Evolutionary conservation across 2,329 filamentous ascomycete species (phyloP).

Genomic region (Lasiodiplodia sp.): DNA sequence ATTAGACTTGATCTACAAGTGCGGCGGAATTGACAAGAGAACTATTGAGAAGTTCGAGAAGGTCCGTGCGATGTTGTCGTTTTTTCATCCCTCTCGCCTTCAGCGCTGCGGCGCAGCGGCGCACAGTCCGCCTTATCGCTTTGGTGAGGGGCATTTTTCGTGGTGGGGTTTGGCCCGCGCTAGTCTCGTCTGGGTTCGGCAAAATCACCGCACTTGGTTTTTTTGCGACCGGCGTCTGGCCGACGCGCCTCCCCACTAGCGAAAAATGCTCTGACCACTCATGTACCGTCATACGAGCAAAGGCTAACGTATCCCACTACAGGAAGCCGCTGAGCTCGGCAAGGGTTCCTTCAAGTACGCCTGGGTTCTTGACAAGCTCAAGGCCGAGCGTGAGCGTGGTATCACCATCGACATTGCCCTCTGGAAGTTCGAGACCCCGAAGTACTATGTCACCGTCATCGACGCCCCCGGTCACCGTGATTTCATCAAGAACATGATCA

Average conservation of each 20-base stretch:
- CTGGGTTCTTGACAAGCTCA: conserved; percentile 99
- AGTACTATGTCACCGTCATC: conserved; percentile 98
- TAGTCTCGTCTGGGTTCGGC: conserved; percentile 42
- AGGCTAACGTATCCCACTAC: conserved; percentile 57
- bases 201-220: conserved; percentile 17
- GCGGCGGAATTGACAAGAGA: conserved; percentile 99
- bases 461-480: conserved; percentile 99
- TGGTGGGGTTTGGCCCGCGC: conserved; percentile 49
- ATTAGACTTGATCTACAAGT: conserved; percentile 99
- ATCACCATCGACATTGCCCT: conserved; percentile 99
- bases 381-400: conserved; percentile 99
- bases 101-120: no score
- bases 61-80: no score
- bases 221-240: conserved; percentile 24
- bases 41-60: conserved; percentile 99
- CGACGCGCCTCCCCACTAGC: neutral
- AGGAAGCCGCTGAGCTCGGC: conserved; percentile 98
- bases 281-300: conserved; percentile 30
- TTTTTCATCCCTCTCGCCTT: no score
- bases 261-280: neutral
- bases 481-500: conserved; percentile 99
- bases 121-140: conserved; percentile 39
- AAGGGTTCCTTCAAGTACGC: conserved; percentile 99
- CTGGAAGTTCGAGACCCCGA: conserved; percentile 99
- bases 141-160: conserved; percentile 45